Evolutionary conservation across 1,284 basidiomycete genomes (phyloP).

Genomic region (Athelia sp.): DNA sequence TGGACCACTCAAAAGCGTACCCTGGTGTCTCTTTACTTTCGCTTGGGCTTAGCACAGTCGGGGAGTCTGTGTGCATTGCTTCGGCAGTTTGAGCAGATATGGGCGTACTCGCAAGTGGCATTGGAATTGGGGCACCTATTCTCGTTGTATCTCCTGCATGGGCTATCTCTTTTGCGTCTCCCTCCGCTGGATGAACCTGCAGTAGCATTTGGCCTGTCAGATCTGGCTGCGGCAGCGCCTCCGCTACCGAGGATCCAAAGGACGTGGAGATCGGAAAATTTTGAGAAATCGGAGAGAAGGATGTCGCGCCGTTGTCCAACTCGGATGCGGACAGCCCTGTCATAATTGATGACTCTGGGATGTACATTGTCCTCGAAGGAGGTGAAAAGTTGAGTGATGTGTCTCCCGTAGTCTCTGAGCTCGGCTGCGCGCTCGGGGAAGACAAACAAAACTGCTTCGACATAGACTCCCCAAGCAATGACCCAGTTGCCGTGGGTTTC

Average conservation of each 20-base stretch:
- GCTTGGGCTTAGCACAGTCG: too few relatives aligned
- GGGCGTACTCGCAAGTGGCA: constrained; percentile 7
- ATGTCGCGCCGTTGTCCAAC: constrained; percentile 16
- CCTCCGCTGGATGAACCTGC: not conserved
- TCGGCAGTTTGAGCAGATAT: constrained; percentile 12
- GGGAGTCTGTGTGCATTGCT: constrained; percentile 5
- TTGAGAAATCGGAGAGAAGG: constrained; percentile 16
- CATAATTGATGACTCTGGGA: constrained; percentile 20
- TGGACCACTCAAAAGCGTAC: not conserved
- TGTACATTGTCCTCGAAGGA: constrained; percentile 6
- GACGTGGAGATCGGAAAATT: constrained; percentile 12
- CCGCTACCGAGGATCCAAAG: constrained; percentile 10
- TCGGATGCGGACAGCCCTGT: constrained; percentile 19
- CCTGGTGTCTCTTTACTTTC: not conserved
- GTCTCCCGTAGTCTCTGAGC: constrained; percentile 17
- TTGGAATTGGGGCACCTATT: constrained; percentile 4
- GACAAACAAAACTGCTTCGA: constrained; percentile 15
- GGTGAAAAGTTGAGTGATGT: constrained; percentile 21
- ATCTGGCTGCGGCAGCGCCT: constrained; percentile 9
- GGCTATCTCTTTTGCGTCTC: not conserved
- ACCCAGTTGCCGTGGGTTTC: constrained; percentile 21
- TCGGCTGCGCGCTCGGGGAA: constrained; percentile 23
- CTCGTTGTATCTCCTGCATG: constrained; percentile 12
- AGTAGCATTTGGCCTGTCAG: constrained; percentile 1
- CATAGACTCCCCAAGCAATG: constrained; percentile 15